A percentile compares a stretch with the other conserved stretches of the same genome.
These are phyloP conservation scores for Pezicula radicicola DNA, from an alignment of 2,329 filamentous ascomycete genomes.

Conservation along the genomic window DNA sequence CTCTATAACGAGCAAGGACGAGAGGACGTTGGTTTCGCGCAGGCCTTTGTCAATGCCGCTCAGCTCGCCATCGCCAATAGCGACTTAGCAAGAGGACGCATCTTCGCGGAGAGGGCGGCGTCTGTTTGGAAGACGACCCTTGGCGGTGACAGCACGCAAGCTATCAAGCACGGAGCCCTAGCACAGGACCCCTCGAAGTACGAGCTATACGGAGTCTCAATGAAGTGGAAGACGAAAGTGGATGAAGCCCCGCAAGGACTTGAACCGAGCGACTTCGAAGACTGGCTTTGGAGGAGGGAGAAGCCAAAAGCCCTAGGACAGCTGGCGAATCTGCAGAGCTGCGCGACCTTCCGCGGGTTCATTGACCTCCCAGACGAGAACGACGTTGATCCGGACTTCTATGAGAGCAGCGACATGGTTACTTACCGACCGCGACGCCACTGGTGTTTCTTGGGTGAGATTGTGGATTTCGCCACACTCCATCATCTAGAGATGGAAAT, in stretches of 20 bases:
- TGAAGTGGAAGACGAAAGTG: slow-evolving; percentile 13
- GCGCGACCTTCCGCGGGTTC: slow-evolving; percentile 20
- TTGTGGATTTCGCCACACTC: slow-evolving; percentile 11
- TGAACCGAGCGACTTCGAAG: slow-evolving; percentile 11
- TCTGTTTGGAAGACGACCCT: slow-evolving; percentile 7
- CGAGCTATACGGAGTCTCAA: slow-evolving; percentile 8
- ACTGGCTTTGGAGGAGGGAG: slow-evolving; percentile 20
- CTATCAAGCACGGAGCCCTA: slow-evolving; percentile 8
- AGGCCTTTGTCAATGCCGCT: slow-evolving; percentile 24
- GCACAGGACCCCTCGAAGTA: slow-evolving; percentile 15
- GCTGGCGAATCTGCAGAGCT: slow-evolving; percentile 9
- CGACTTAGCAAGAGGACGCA: slow-evolving; percentile 27
- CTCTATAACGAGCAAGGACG: slow-evolving; percentile 24
- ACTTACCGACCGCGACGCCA: slow-evolving; percentile 9
- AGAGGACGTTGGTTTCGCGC: slow-evolving; percentile 17
- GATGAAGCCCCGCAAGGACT: slow-evolving; percentile 12
- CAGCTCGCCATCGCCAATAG: slow-evolving; percentile 26
- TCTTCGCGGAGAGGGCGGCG: slow-evolving; percentile 23
- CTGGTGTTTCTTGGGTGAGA: slow-evolving; percentile 20
- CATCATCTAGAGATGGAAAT: slow-evolving; percentile 21
- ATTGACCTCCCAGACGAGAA: slow-evolving; percentile 11
- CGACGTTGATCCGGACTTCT: slow-evolving; percentile 10
- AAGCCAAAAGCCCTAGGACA: slow-evolving; percentile 8
- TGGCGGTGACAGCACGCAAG: slow-evolving; percentile 11
- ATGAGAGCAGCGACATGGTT: slow-evolving; percentile 7